phyloP scores from a whole-genome alignment of 2,329 filamentous ascomycete species.

The Sporothrix protearum region DNA sequence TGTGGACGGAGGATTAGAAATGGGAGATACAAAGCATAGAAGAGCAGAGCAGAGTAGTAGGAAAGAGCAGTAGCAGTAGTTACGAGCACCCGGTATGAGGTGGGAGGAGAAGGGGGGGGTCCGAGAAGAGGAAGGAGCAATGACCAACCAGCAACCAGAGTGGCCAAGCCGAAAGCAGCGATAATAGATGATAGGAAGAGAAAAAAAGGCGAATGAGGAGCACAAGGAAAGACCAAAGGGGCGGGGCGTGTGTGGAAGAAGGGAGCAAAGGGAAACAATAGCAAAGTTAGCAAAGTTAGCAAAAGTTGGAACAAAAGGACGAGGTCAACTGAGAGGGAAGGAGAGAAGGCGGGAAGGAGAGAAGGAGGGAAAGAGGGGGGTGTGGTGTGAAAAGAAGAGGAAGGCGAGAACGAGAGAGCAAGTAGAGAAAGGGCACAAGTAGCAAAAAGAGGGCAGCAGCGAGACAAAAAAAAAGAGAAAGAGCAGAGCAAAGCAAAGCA shows the following conservation, averaged over 20 bases:
- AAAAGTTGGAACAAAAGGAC: conserved; percentile 12
- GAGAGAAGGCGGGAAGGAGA: neutral
- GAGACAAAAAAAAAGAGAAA: conserved; percentile 8
- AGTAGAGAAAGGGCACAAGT: conserved; percentile 8
- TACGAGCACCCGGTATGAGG: neutral
- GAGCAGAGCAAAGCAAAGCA: conserved; percentile 1
- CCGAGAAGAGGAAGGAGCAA: neutral
- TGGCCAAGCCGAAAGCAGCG: conserved; percentile 25
- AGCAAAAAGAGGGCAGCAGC: neutral
- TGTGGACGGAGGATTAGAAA: conserved; percentile 22
- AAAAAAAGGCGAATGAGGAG: conserved; percentile 7
- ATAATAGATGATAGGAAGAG: conserved; percentile 23
- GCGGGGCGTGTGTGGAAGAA: neutral
- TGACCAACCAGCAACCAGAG: neutral
- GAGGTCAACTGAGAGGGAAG: neutral
- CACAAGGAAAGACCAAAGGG: conserved; percentile 2
- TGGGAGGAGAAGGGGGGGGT: no score
- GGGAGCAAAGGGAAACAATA: neutral
- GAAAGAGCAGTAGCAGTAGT: neutral
- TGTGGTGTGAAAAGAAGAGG: no score
- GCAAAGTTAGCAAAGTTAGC: neutral
- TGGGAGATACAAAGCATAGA: neutral
- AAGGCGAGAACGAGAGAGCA: neutral
- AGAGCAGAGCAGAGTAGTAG: neutral
- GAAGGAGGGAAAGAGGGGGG: conserved; percentile 7